Percentiles rank a stretch among this genome's conserved stretches.
These are phyloP conservation scores for Cytospora piceicola DNA, from an alignment of 2,329 filamentous ascomycete genomes.

Conservation along the genomic window DNA sequence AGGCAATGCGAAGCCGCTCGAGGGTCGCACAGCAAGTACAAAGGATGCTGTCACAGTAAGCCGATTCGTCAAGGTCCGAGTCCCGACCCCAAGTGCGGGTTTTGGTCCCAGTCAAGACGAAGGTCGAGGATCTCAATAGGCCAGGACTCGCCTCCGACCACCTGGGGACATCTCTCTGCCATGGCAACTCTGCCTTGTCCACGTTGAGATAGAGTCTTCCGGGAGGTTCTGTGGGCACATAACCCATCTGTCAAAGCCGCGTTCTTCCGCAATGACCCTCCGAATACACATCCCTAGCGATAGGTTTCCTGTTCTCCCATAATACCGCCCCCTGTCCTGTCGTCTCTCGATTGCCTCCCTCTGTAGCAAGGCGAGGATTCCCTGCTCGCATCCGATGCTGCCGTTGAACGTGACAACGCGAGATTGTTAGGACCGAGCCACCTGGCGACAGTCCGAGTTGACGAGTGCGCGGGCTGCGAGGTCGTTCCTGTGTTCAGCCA, in stretches of 20 bases:
- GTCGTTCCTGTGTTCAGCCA: neutral
- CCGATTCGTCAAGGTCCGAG: neutral
- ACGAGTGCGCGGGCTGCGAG: neutral
- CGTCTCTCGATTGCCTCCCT: neutral
- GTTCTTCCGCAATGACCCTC: neutral
- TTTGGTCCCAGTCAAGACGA: neutral
- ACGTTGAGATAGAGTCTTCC: neutral
- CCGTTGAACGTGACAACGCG: neutral
- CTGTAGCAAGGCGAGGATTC: neutral
- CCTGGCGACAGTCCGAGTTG: neutral
- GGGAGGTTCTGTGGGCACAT: neutral
- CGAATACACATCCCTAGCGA: neutral
- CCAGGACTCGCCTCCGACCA: neutral
- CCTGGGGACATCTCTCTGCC: neutral
- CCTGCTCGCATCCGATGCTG: neutral
- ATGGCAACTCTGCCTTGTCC: neutral
- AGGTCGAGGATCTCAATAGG: neutral
- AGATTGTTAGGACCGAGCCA: neutral
- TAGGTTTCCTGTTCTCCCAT: neutral
- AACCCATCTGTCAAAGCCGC: too few relatives aligned
- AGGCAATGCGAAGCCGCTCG: neutral
- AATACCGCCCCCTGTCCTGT: neutral
- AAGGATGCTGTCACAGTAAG: neutral
- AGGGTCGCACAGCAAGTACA: neutral
- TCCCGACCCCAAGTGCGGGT: neutral